A percentile compares a stretch with the other conserved stretches of the same genome.
phyloP scores from a whole-genome alignment of 352 stramenopile genomes.

The Peronospora belbahrii region DNA sequence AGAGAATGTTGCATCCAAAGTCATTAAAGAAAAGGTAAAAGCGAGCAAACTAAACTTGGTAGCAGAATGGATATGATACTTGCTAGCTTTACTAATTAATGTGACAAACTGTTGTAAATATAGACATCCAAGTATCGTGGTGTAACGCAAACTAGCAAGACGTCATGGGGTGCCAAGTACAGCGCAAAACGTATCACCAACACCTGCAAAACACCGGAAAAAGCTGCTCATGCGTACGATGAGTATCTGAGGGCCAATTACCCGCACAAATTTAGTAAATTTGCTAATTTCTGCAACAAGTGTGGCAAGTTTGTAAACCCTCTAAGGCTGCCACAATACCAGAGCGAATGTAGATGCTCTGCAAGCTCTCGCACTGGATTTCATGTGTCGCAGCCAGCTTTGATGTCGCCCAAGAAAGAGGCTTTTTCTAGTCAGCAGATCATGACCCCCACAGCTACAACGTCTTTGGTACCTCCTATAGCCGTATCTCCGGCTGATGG shows the following conservation, averaged over 20 bases:
- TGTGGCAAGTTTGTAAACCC: slow-evolving; percentile 78
- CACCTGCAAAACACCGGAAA: slow-evolving; percentile 82
- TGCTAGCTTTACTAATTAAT: too few relatives aligned
- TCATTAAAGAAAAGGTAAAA: slow-evolving; percentile 75
- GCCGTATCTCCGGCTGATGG: slow-evolving; percentile 25
- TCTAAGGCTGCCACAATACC: slow-evolving; percentile 58
- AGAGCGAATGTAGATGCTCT: slow-evolving; percentile 68
- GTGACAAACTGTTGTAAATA: neutral
- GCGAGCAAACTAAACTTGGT: too few relatives aligned
- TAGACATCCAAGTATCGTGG: slow-evolving; percentile 84
- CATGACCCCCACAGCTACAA: slow-evolving; percentile 24
- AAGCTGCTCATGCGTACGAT: slow-evolving; percentile 76
- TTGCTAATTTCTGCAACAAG: too few relatives aligned
- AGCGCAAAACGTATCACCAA: slow-evolving; percentile 84
- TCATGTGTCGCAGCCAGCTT: slow-evolving; percentile 5
- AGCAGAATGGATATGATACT: too few relatives aligned
- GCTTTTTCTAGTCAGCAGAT: slow-evolving; percentile 25
- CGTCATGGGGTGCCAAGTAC: slow-evolving; percentile 84
- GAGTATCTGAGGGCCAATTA: slow-evolving; percentile 77
- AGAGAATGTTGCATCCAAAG: slow-evolving; percentile 56
- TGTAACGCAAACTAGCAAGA: slow-evolving; percentile 83
- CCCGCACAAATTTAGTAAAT: slow-evolving; percentile 11
- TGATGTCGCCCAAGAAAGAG: slow-evolving; percentile 37
- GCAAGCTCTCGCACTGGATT: slow-evolving; percentile 16
- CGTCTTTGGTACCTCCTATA: slow-evolving; percentile 22